These are phyloP conservation scores for Alectoria sarmentosa DNA, from an alignment of 495 filamentous ascomycete genomes.

Conservation along the genomic window DNA sequence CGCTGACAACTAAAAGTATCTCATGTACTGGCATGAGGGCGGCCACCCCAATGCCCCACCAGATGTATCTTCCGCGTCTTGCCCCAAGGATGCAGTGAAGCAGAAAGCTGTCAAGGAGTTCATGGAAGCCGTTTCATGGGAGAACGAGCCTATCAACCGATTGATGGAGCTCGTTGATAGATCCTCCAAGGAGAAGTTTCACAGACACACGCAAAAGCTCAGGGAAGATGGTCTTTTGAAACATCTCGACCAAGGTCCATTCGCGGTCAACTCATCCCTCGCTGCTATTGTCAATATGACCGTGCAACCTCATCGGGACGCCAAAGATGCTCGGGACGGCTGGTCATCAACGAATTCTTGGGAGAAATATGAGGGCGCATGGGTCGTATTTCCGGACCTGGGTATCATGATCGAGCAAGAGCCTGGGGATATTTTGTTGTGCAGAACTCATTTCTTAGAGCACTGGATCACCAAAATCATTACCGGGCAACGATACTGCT, in stretches of 20 bases:
- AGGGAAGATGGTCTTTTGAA: background rate
- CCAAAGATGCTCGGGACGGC: background rate
- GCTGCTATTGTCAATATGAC: background rate
- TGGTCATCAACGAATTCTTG: background rate
- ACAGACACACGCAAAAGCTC: background rate
- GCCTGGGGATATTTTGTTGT: background rate
- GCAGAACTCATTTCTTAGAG: background rate
- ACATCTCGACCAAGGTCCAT: slow-evolving; percentile 3
- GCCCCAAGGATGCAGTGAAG: background rate
- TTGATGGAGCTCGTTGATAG: background rate
- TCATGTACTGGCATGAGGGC: background rate
- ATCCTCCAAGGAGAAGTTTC: background rate
- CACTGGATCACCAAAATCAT: background rate
- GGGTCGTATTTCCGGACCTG: background rate
- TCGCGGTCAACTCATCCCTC: background rate
- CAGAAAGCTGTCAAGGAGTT: background rate
- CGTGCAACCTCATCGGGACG: slow-evolving; percentile 1
- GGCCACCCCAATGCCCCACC: background rate
- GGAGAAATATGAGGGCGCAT: slow-evolving; percentile 5
- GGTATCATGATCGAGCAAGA: slow-evolving; percentile 1
- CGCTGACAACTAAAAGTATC: background rate
- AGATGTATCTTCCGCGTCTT: background rate
- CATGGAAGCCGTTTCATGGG: background rate
- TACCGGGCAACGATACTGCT: slow-evolving; percentile 6
- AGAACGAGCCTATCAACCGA: background rate